These are phyloP conservation scores for Ogataea pini DNA, from an alignment of 805 yeast species.

Conservation along the genomic window DNA sequence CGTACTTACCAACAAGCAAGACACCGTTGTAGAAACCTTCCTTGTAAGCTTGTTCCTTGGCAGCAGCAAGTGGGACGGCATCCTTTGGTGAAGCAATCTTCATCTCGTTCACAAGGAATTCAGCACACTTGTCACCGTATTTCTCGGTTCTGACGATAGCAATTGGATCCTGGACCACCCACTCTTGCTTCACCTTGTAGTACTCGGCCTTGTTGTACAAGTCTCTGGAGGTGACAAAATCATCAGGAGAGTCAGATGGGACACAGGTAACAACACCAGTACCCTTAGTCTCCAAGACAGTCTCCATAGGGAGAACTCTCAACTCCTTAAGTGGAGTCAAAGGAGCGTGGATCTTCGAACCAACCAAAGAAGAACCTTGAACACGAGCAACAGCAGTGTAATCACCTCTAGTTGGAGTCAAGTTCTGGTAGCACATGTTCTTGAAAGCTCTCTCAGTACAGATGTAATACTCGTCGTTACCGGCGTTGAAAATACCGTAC, in stretches of 20 bases:
- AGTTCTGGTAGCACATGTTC: constrained; percentile 93
- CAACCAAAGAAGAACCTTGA: constrained; percentile 74
- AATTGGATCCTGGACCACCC: constrained; percentile 77
- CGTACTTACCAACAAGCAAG: constrained; percentile 76
- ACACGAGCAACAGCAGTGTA: constrained; percentile 60
- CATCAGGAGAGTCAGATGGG: constrained; percentile 99
- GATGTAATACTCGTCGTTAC: constrained; percentile 70
- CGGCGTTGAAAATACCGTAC: constrained; percentile 89
- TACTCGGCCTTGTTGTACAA: constrained; percentile 87
- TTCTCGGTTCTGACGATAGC: constrained; percentile 78
- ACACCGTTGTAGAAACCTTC: constrained; percentile 94
- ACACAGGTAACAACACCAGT: constrained; percentile 99
- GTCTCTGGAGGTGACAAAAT: constrained; percentile 82
- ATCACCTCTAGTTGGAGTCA: constrained; percentile 86
- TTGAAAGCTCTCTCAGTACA: constrained; percentile 95
- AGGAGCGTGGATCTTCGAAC: constrained; percentile 87
- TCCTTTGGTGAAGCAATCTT: constrained; percentile 97
- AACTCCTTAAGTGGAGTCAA: constrained; percentile 67
- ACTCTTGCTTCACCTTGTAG: constrained; percentile 78
- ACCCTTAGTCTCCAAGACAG: constrained; percentile 92
- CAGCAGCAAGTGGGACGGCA: constrained; percentile 78
- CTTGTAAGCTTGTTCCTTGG: constrained; percentile 93
- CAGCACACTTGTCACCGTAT: constrained; percentile 89
- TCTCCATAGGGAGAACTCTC: constrained; percentile 95
- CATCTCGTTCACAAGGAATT: constrained; percentile 75